A percentile compares a stretch with the other conserved stretches of the same genome.
Evolutionary conservation across 2,329 filamentous ascomycete genomes (phyloP).

Genomic region (Chaetomiaceae sp.): DNA sequence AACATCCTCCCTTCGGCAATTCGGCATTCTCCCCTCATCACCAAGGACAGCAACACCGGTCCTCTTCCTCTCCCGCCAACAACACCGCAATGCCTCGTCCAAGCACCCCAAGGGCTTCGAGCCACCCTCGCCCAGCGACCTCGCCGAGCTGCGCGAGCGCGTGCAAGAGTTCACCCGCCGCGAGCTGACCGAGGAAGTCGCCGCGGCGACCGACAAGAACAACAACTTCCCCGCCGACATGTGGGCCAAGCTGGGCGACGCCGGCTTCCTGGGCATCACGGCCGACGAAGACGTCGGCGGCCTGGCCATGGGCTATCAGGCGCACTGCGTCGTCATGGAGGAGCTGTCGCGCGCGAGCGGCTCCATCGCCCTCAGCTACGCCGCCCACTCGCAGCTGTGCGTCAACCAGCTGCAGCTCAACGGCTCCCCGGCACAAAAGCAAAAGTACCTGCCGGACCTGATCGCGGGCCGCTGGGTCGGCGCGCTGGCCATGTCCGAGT

Average conservation of each 20-base stretch:
- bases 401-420: conserved; percentile 96
- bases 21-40: conserved; percentile 26
- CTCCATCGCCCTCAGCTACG: conserved; percentile 85
- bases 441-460: conserved; percentile 71
- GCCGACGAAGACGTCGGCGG: conserved; percentile 90
- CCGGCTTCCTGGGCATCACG: conserved; percentile 87
- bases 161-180: conserved; percentile 87
- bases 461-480: conserved; percentile 78
- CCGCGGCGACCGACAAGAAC: conserved; percentile 72
- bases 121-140: conserved; percentile 65
- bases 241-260: conserved; percentile 91
- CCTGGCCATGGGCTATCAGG: conserved; percentile 89
- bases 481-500: conserved; percentile 91
- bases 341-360: conserved; percentile 84
- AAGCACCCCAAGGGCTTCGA: conserved; percentile 61
- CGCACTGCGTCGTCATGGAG: conserved; percentile 93
- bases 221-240: conserved; percentile 88
- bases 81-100: conserved; percentile 50
- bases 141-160: conserved; percentile 74
- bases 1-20: conserved; percentile 19
- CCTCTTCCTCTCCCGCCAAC: conserved; percentile 22
- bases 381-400: conserved; percentile 92
- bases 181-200: conserved; percentile 80
- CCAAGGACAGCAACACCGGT: conserved; percentile 24
- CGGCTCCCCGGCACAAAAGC: conserved; percentile 73